Evolutionary conservation across 148 eudicot genomes (phyloP), one percentile per base, ranked within the genome.

Genomic region (Tetragonia tetragonoides): DNA sequence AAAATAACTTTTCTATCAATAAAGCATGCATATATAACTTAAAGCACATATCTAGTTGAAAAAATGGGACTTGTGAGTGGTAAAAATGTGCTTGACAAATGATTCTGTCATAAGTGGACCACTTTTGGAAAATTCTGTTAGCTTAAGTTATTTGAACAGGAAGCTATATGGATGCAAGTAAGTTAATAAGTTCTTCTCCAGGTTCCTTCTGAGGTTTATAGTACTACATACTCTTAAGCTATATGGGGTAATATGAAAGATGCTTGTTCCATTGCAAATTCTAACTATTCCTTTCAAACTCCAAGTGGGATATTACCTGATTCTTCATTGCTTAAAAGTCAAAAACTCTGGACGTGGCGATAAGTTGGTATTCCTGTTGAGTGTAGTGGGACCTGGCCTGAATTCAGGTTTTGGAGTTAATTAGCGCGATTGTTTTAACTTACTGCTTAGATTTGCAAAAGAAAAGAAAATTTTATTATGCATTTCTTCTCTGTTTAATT

Each of bases 201-300:
- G 66, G 81, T 79, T 79, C 24, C 81, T 79, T 79, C 18, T 63
- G 61, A 53, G 47, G 44, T 10, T 70, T 78, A 47, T 12, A 37
- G 34, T 70, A 28, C 34, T 28, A 1, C 34, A 28, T 28, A 28
- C 34, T 28, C n/a, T 28, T 28, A 28, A 28, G 34, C 34, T 28
- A 28, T 28, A 28, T 46, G 49, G 49, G 49, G 8, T 5, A 10
- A 10, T 46, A 46, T 46, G 6, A 10, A 46, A 46, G 49, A 46
- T 46, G 49, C 49, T 46, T 46, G 49, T 3, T 5, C 49, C 49
- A 15, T 53, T 53, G 57, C 12, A 3, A 53, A 10, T 53, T 53
- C 57, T 59, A 59, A 59, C 18, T 59, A 59, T 59, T 54, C 16
- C 59, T 3, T 54, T 10, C 11, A 4, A 54, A 10, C 11, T 54